Evolutionary conservation across 768 basidiomycete species (phyloP).

Genomic region (Russula sp.): DNA sequence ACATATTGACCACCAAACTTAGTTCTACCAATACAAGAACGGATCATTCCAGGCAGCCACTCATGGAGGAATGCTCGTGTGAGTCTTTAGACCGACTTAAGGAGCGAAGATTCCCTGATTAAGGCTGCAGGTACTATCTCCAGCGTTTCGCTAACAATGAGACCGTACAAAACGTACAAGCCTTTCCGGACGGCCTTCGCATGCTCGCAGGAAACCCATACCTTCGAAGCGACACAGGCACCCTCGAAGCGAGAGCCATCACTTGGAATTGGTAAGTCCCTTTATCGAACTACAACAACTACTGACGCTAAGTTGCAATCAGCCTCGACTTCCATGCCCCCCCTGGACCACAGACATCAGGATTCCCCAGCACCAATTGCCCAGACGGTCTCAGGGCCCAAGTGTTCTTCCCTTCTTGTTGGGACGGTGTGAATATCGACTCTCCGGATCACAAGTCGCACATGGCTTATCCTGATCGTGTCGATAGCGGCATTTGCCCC

Average conservation of each 20-base stretch:
- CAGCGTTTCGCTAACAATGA: constrained; percentile 1
- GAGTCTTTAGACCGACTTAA: background rate
- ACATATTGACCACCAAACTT: background rate
- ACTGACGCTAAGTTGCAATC: background rate
- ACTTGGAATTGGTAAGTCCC: constrained; percentile 25
- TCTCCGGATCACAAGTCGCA: constrained; percentile 36
- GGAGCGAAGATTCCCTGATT: background rate
- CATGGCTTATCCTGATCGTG: constrained; percentile 31
- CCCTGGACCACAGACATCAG: constrained; percentile 5
- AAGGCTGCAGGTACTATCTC: constrained; percentile 20
- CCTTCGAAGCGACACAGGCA: constrained; percentile 26
- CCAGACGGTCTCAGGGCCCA: constrained; percentile 29
- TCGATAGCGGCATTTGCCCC: constrained; percentile 12
- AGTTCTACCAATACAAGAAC: constrained; percentile 13
- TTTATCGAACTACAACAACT: constrained; percentile 4
- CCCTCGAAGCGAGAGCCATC: constrained; percentile 23
- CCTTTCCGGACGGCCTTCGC: constrained; percentile 26
- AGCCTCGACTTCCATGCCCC: constrained; percentile 11
- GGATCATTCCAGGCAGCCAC: background rate
- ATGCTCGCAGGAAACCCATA: constrained; percentile 28
- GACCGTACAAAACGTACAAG: constrained; percentile 5
- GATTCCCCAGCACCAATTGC: constrained; percentile 26
- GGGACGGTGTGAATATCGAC: constrained; percentile 38
- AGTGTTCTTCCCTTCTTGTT: constrained; percentile 34
- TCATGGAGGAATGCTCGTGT: constrained; percentile 19